These are phyloP conservation scores for Saururus chinensis DNA, from an alignment of 164 flowering plant genomes.

Conservation along the genomic window DNA sequence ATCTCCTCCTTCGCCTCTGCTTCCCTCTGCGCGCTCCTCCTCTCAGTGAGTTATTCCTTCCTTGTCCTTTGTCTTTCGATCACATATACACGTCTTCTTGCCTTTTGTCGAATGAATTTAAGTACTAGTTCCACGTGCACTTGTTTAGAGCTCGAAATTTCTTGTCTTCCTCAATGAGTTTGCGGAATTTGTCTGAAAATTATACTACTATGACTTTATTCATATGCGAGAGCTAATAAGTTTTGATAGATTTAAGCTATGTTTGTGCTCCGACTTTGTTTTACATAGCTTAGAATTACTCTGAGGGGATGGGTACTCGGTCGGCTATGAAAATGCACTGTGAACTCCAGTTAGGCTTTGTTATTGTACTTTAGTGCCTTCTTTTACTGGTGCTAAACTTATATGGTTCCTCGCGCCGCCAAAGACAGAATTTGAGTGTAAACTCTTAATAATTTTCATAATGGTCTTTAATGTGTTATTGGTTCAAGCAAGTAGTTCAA, in stretches of 20 bases:
- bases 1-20: conserved; percentile 51
- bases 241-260: neutral
- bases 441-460: neutral
- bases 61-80: neutral
- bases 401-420: neutral
- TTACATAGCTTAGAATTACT: neutral
- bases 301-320: neutral
- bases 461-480: too few relatives aligned
- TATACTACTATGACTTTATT: too few relatives aligned
- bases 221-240: neutral
- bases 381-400: neutral
- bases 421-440: neutral
- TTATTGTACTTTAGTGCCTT: neutral
- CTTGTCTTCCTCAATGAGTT: too few relatives aligned
- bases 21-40: conserved; percentile 35
- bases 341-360: neutral
- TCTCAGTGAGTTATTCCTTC: conserved; percentile 39
- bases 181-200: too few relatives aligned
- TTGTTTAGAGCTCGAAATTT: too few relatives aligned
- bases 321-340: neutral
- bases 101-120: neutral
- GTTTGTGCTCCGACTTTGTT: too few relatives aligned
- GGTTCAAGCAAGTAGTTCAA: too few relatives aligned
- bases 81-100: neutral
- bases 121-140: too few relatives aligned